Percentiles rank a stretch among this genome's conserved stretches.
Conservation (phyloP, 305 asterid species). For the Fraxinus sp. region DNA sequence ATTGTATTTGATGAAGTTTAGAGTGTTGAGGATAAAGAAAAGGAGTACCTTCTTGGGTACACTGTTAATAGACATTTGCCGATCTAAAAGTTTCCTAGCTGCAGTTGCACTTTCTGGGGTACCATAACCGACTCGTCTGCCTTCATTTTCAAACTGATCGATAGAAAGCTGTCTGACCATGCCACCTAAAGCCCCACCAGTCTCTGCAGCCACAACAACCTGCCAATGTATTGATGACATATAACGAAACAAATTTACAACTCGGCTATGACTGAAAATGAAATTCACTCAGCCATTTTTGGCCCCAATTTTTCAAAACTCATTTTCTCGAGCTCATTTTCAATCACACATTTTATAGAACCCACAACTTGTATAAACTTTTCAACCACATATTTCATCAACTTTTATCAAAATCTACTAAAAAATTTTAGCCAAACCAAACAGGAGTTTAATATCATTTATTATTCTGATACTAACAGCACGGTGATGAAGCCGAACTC, state of each 20-base stretch:
- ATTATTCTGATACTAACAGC: conserved; percentile 62
- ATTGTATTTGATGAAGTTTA: background rate
- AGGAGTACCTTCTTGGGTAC: conserved; percentile 79
- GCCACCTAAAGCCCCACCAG: conserved; percentile 96
- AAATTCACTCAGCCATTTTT: background rate
- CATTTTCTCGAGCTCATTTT: background rate
- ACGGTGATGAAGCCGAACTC: conserved; percentile 93
- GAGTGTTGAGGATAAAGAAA: background rate
- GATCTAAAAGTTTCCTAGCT: conserved; percentile 87
- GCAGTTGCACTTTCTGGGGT: conserved; percentile 98
- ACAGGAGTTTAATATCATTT: conserved; percentile 2
- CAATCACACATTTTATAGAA: background rate
- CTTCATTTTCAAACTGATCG: conserved; percentile 96
- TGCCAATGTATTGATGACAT: conserved; percentile 39
- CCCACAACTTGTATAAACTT: background rate
- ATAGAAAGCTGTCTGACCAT: conserved; percentile 96
- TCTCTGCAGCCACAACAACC: conserved; percentile 98
- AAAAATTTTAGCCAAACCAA: background rate
- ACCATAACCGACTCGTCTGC: conserved; percentile 93
- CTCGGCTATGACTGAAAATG: conserved; percentile 1
- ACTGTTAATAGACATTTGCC: conserved; percentile 91
- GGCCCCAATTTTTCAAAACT: background rate
- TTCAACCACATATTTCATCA: background rate
- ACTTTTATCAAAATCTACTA: background rate
- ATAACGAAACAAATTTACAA: conserved; percentile 21